These are phyloP conservation scores for Fragilaria radians DNA, from an alignment of 108 stramenopile genomes.

Conservation along the genomic window DNA sequence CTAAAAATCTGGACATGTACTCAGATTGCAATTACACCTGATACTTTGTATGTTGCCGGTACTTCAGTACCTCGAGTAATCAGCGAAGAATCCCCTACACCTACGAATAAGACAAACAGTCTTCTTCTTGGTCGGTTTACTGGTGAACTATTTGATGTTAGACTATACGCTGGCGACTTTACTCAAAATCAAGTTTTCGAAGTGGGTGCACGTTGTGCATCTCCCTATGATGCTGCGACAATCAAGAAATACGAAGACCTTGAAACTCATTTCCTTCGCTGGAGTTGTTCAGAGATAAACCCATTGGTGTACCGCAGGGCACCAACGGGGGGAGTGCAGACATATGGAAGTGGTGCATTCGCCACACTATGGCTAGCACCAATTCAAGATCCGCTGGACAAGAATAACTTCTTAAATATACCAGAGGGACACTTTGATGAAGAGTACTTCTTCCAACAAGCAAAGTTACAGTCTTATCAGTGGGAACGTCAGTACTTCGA, in stretches of 20 bases:
- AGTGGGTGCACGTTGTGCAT: neutral
- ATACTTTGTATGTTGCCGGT: neutral
- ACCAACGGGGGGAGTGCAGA: neutral
- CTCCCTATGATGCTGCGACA: neutral
- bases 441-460: neutral
- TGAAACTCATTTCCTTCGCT: neutral
- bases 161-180: neutral
- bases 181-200: neutral
- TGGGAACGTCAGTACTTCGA: neutral
- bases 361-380: neutral
- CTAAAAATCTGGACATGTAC: neutral
- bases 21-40: neutral
- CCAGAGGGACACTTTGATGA: slow-evolving; percentile 1
- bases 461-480: neutral
- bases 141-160: neutral
- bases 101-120: neutral
- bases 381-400: neutral
- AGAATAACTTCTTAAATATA: neutral
- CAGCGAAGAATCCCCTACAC: neutral
- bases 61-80: neutral
- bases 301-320: neutral
- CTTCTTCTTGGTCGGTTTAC: neutral
- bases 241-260: neutral
- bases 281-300: neutral
- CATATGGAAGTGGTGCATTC: neutral